phyloP scores from a whole-genome alignment of 2,329 filamentous ascomycete genomes.

The Venturia effusa region DNA sequence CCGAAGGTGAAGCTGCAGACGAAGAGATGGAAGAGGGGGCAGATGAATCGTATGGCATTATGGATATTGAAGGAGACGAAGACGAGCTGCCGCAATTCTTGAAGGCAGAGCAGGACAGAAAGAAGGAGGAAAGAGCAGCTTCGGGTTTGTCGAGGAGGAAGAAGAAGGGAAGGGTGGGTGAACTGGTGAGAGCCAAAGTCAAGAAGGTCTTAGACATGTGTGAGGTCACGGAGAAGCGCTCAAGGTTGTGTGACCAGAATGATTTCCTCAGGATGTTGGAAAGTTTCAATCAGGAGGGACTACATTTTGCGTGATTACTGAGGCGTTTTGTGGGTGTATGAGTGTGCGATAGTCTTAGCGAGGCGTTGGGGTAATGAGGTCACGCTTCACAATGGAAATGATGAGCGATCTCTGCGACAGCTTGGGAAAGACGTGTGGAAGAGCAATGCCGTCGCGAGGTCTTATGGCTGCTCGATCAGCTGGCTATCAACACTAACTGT shows the following conservation, averaged over 20 bases:
- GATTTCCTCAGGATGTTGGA: slow-evolving; percentile 76
- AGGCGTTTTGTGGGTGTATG: background rate
- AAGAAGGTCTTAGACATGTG: slow-evolving; percentile 71
- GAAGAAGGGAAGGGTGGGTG: slow-evolving; percentile 67
- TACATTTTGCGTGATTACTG: slow-evolving; percentile 64
- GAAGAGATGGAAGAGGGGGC: slow-evolving; percentile 39
- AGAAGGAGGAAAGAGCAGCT: slow-evolving; percentile 45
- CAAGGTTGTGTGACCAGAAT: slow-evolving; percentile 81
- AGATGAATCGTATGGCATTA: slow-evolving; percentile 38
- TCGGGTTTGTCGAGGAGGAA: slow-evolving; percentile 46
- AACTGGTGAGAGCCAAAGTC: slow-evolving; percentile 80
- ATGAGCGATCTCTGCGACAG: no score
- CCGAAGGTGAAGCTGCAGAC: slow-evolving; percentile 19
- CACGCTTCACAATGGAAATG: background rate
- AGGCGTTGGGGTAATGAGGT: background rate
- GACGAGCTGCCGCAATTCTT: slow-evolving; percentile 73
- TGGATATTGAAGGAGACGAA: slow-evolving; percentile 41
- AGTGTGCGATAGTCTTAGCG: background rate
- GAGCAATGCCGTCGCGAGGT: no score
- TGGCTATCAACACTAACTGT: no score
- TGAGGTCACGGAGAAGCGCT: slow-evolving; percentile 66
- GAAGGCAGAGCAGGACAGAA: slow-evolving; percentile 48
- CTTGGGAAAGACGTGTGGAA: no score
- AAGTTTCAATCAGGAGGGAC: slow-evolving; percentile 83
- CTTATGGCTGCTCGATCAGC: no score